Percentiles rank a stretch among this genome's conserved stretches.
These are phyloP conservation scores for Pythium aristosporum DNA, from an alignment of 352 stramenopile species.

Conservation along the genomic window DNA sequence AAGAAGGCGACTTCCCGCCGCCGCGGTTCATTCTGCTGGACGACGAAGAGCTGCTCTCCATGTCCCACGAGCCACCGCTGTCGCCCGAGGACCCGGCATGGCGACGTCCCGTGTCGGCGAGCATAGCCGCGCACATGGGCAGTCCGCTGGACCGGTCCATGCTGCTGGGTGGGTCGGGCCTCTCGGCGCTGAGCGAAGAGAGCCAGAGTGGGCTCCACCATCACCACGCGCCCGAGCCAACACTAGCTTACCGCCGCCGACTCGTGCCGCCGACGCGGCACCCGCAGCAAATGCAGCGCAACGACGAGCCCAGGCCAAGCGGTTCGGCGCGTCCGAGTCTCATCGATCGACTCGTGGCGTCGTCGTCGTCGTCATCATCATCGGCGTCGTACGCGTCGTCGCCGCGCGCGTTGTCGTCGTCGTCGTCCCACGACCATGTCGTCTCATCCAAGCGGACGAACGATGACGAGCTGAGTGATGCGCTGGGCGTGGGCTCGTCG, in stretches of 20 bases:
- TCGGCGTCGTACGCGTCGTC: constrained; percentile 18
- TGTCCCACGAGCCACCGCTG: constrained; percentile 14
- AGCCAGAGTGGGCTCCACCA: constrained; percentile 1
- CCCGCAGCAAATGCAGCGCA: background rate
- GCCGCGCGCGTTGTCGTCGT: constrained; percentile 13
- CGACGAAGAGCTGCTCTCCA: constrained; percentile 47
- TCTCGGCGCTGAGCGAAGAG: constrained; percentile 32
- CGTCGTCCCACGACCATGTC: constrained; percentile 12
- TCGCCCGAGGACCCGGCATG: background rate
- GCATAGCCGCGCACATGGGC: background rate
- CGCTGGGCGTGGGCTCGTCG: constrained; percentile 38
- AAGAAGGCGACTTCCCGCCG: constrained; percentile 32
- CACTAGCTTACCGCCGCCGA: background rate
- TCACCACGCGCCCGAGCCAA: background rate
- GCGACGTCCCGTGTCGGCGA: constrained; percentile 3
- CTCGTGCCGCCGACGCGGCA: background rate
- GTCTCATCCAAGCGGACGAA: constrained; percentile 13
- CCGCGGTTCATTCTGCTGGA: constrained; percentile 67
- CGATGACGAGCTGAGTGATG: constrained; percentile 63
- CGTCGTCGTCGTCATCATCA: constrained; percentile 29
- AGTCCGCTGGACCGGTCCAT: constrained; percentile 57
- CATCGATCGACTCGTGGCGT: constrained; percentile 21
- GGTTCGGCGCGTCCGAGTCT: constrained; percentile 9
- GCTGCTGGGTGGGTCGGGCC: constrained; percentile 41
- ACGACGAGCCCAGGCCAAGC: background rate